phyloP scores from a whole-genome alignment of 805 yeast species.

The Lipomyces yamadae region DNA sequence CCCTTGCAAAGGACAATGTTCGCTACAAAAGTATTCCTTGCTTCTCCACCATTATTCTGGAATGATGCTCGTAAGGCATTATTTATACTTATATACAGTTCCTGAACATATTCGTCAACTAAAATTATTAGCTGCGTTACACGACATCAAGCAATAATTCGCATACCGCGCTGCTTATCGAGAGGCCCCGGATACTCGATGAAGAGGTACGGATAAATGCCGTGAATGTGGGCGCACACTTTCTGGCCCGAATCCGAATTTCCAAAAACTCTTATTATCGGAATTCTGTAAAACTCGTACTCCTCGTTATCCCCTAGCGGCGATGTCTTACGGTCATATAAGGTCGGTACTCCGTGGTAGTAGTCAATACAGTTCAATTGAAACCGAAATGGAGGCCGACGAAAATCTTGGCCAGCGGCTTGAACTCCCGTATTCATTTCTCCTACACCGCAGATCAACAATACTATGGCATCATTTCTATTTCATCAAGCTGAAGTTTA shows the following conservation, averaged over 20 bases:
- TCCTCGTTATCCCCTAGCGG: slow-evolving; percentile 39
- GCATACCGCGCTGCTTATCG: slow-evolving; percentile 15
- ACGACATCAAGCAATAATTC: not conserved
- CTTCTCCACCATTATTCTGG: slow-evolving; percentile 37
- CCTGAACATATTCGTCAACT: slow-evolving; percentile 33
- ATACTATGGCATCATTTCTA: not conserved
- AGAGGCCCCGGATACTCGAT: slow-evolving; percentile 60
- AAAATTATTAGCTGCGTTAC: not conserved
- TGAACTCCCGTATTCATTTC: not conserved
- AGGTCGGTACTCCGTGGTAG: slow-evolving; percentile 63
- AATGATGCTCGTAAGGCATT: slow-evolving; percentile 40
- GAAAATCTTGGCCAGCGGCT: not conserved
- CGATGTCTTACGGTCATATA: slow-evolving; percentile 52
- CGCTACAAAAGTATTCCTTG: slow-evolving; percentile 42
- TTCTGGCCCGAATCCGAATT: slow-evolving; percentile 63
- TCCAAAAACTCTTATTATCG: slow-evolving; percentile 80
- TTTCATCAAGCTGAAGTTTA: not conserved
- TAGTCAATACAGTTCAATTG: slow-evolving; percentile 69
- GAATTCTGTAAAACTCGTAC: slow-evolving; percentile 53
- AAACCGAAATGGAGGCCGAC: slow-evolving; percentile 40
- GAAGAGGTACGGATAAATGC: slow-evolving; percentile 79
- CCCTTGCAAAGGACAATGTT: slow-evolving; percentile 62
- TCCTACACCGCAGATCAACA: not conserved
- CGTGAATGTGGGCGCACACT: slow-evolving; percentile 75
- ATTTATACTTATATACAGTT: slow-evolving; percentile 40